These are phyloP conservation scores for Remersonia thermophila DNA, from an alignment of 2,329 filamentous ascomycete genomes.

Conservation along the genomic window DNA sequence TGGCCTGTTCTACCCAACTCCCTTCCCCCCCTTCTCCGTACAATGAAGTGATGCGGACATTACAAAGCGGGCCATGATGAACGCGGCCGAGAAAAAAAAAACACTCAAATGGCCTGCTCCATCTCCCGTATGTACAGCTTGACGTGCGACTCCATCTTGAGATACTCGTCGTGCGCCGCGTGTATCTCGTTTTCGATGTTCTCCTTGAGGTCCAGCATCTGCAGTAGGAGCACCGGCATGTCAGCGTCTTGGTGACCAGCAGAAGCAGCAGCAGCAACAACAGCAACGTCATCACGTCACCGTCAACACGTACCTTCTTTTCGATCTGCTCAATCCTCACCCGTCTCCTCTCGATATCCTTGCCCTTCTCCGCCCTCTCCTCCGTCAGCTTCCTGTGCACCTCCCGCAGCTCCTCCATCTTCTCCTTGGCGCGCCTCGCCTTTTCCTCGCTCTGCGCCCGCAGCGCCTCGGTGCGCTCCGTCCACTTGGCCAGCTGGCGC, in stretches of 20 bases:
- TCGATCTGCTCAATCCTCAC: conserved; percentile 97
- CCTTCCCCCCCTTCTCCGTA: conserved; percentile 6
- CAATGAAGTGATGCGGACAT: conserved; percentile 16
- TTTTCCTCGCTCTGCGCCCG: conserved; percentile 71
- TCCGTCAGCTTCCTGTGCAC: conserved; percentile 72
- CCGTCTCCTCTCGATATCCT: conserved; percentile 81
- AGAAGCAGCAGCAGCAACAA: no score
- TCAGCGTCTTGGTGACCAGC: no score
- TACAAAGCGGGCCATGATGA: conserved; percentile 9
- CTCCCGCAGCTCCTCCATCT: conserved; percentile 79
- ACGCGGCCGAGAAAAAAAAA: neutral
- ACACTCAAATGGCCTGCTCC: conserved; percentile 63
- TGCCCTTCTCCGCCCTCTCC: conserved; percentile 74
- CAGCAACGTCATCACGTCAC: no score
- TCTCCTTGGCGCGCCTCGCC: conserved; percentile 65
- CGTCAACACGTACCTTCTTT: conserved; percentile 88
- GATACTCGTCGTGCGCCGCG: conserved; percentile 80
- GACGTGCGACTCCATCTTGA: conserved; percentile 96
- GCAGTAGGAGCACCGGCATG: neutral
- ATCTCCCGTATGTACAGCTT: conserved; percentile 97
- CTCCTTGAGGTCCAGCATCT: conserved; percentile 97
- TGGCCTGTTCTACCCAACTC: no score
- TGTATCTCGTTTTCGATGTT: conserved; percentile 94
- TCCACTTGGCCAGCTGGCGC: conserved; percentile 74
- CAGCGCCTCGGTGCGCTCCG: conserved; percentile 73